These are phyloP conservation scores for Tripterygium wilfordii DNA, from an alignment of 177 flowering plant genomes.

Conservation along the genomic window DNA sequence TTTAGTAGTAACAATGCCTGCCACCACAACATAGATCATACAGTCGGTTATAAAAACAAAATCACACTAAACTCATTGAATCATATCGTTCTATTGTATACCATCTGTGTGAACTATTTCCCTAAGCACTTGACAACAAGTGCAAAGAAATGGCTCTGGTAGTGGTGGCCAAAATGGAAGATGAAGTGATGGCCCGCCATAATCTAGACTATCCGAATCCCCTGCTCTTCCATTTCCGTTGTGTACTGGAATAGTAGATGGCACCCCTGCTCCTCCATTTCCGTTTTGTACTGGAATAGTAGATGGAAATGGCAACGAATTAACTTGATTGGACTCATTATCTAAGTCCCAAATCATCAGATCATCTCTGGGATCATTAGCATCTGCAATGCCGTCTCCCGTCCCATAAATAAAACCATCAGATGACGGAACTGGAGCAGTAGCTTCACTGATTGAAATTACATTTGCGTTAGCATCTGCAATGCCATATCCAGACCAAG, in stretches of 20 bases:
- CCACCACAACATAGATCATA: background rate
- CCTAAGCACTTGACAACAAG: slow-evolving; percentile 50
- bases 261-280: too few species aligned
- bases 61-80: background rate
- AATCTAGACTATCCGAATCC: background rate
- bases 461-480: too few species aligned
- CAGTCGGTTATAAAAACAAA: background rate
- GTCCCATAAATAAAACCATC: background rate
- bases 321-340: background rate
- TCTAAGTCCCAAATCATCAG: slow-evolving; percentile 1
- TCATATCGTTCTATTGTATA: too few species aligned
- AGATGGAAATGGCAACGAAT: background rate
- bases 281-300: too few species aligned
- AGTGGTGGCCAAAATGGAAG: slow-evolving; percentile 19
- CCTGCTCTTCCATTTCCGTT: background rate
- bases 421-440: background rate
- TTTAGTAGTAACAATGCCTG: slow-evolving; percentile 29
- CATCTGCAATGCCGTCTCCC: background rate
- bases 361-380: slow-evolving; percentile 6
- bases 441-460: too few species aligned
- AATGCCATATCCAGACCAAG: too few species aligned
- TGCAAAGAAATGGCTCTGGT: slow-evolving; percentile 28
- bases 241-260: background rate
- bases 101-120: slow-evolving; percentile 32
- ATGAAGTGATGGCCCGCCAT: background rate